Conservation (phyloP, 202 grass and related monocot species). For the Dendrocalamus latiflorus region DNA sequence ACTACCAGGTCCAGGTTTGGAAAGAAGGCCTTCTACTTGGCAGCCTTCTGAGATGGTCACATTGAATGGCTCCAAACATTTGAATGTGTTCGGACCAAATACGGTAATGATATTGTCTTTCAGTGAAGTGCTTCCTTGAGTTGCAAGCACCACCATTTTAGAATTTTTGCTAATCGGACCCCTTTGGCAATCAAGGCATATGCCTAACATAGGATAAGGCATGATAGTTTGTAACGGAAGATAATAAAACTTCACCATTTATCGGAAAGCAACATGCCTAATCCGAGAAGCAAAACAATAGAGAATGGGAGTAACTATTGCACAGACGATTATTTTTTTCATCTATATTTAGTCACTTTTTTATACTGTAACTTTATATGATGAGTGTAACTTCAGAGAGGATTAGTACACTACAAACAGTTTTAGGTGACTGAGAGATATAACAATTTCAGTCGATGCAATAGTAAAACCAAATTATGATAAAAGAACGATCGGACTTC, state of each 20-base stretch:
- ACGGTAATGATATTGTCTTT: conserved; percentile 94
- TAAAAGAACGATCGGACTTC: not conserved
- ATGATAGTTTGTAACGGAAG: conserved; percentile 18
- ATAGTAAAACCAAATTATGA: too few species aligned
- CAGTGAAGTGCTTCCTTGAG: conserved; percentile 76
- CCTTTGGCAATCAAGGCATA: conserved; percentile 87
- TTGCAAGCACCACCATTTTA: conserved; percentile 67
- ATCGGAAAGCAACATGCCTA: not conserved
- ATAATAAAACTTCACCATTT: conserved; percentile 11
- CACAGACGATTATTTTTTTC: too few species aligned
- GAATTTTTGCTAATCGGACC: conserved; percentile 71
- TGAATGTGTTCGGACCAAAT: conserved; percentile 79
- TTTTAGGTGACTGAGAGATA: too few species aligned
- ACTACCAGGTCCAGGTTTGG: conserved; percentile 70
- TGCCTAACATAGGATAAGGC: conserved; percentile 48
- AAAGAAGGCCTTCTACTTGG: conserved; percentile 77
- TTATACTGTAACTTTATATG: too few species aligned
- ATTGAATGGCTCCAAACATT: conserved; percentile 57
- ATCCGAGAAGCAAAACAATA: not conserved
- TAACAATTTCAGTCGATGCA: too few species aligned
- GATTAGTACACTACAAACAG: too few species aligned
- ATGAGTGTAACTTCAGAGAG: too few species aligned
- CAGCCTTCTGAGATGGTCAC: conserved; percentile 55
- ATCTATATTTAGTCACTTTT: too few species aligned
- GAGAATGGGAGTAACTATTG: too few species aligned